Evolutionary conservation across 306 rosid species (phyloP).

Genomic region (Vigna nakashimae): DNA sequence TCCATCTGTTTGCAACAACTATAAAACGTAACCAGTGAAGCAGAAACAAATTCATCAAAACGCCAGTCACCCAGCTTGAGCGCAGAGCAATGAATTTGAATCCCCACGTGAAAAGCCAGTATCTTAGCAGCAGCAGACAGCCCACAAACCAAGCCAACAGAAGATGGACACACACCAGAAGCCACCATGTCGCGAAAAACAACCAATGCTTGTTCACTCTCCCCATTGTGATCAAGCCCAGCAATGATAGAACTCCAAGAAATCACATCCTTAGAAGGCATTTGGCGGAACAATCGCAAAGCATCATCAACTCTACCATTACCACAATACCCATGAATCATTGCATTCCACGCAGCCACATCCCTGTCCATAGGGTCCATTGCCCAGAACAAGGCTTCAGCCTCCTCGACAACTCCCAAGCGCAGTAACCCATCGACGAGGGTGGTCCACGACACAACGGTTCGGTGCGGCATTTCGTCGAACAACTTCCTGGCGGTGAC

Average conservation of each 20-base stretch:
- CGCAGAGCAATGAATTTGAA: slow-evolving; percentile 67
- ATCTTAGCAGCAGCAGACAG: slow-evolving; percentile 71
- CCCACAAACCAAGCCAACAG: slow-evolving; percentile 69
- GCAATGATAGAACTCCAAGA: slow-evolving; percentile 82
- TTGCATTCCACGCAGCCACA: slow-evolving; percentile 78
- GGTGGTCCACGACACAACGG: slow-evolving; percentile 81
- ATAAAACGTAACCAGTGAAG: slow-evolving; percentile 81
- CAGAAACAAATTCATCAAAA: slow-evolving; percentile 65
- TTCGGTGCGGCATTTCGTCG: slow-evolving; percentile 66
- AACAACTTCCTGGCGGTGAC: slow-evolving; percentile 62
- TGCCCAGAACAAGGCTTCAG: slow-evolving; percentile 62
- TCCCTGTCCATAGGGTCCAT: slow-evolving; percentile 67
- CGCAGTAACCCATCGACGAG: slow-evolving; percentile 62
- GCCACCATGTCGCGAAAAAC: slow-evolving; percentile 63
- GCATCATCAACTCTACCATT: slow-evolving; percentile 76
- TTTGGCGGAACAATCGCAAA: slow-evolving; percentile 56
- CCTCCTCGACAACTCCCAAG: slow-evolving; percentile 63
- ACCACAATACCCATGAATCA: slow-evolving; percentile 75
- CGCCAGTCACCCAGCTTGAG: slow-evolving; percentile 58
- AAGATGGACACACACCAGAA: slow-evolving; percentile 52
- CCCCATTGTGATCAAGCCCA: slow-evolving; percentile 78
- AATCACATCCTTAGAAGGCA: slow-evolving; percentile 70
- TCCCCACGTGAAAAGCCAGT: slow-evolving; percentile 51
- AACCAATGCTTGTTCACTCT: slow-evolving; percentile 64
- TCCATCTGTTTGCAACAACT: slow-evolving; percentile 67